A percentile compares a stretch with the other conserved stretches of the same genome.
phyloP scores from a whole-genome alignment of 2,329 filamentous ascomycete species.

The Cladophialophora yegresii region DNA sequence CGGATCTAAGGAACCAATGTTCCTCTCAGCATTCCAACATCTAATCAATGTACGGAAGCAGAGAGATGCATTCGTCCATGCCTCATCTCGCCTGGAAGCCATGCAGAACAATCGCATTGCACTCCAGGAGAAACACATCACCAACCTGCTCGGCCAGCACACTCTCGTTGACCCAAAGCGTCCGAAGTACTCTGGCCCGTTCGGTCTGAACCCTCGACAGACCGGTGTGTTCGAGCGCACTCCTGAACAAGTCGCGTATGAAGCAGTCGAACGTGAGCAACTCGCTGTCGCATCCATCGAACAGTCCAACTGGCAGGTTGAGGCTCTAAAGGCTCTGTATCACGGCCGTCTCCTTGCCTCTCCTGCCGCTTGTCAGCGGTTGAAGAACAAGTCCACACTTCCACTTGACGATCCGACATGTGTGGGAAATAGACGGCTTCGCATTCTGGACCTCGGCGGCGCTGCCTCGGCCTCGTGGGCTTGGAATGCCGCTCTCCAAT shows the following conservation, averaged over 20 bases:
- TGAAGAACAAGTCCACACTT: conserved; percentile 36
- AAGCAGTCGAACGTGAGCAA: conserved; percentile 69
- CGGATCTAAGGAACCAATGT: conserved; percentile 66
- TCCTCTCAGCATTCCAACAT: conserved; percentile 83
- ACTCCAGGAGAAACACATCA: conserved; percentile 70
- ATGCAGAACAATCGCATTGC: conserved; percentile 80
- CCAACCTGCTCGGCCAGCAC: conserved; percentile 82
- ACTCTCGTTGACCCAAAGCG: conserved; percentile 71
- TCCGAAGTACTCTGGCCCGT: conserved; percentile 69
- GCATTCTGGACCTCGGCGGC: conserved; percentile 84
- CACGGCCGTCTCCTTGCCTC: conserved; percentile 62
- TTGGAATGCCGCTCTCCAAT: conserved; percentile 86
- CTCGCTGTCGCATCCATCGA: conserved; percentile 73
- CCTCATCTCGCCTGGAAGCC: conserved; percentile 81
- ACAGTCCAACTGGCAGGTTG: conserved; percentile 62
- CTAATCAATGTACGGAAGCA: conserved; percentile 66
- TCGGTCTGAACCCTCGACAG: conserved; percentile 71
- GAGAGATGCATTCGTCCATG: conserved; percentile 80
- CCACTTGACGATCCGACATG: conserved; percentile 35
- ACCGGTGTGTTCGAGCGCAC: conserved; percentile 52
- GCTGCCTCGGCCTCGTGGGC: conserved; percentile 89
- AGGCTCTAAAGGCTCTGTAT: conserved; percentile 62
- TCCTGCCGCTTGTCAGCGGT: conserved; percentile 46
- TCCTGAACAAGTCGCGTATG: conserved; percentile 43
- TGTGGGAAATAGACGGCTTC: conserved; percentile 52